Evolutionary conservation across 176 grass and related monocot genomes (phyloP), one percentile per base, ranked within the genome.

Genomic region (Eremochloa ophiuroides): DNA sequence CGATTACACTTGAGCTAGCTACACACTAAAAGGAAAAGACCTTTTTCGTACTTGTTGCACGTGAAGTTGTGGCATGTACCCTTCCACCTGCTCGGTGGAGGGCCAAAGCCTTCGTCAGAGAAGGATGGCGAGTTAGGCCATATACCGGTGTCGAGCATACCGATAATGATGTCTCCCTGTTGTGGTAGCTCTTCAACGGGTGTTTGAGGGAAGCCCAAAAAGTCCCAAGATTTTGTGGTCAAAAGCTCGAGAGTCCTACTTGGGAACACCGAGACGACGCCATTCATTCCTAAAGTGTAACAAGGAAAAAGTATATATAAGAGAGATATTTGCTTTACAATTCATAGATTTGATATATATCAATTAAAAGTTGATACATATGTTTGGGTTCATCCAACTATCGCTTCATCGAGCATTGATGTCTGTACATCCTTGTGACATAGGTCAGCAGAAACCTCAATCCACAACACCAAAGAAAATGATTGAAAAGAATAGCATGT

Each of bases 191-290:
- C 81, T 17, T 67, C 28, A 7, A 42, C 7, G 1, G 31, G 2
- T 0, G 63, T 22, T 13, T 38, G 6, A 28, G 81, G 63, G 35
- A 91, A 77, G 39, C 70, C 25, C 29, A 91, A 35, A 76, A 91
- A 87, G 26, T 91, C 89, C 89, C 89, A 91, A 20, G 89, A 91
- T 25, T 81, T 87, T 34, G 89, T 91, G 9, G 89, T 91, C 26
- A 73, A 64, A 12, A 12, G 75, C 11, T 72, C n/a, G 5, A 8
- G 41, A 0, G 13, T 84, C 22, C 6, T 84, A 46, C 85, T 91
- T 3, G 51, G 62, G 37, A 91, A 91, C 42, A 91, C 50, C 0
- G 89, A 91, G 6, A 87, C 85, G 0, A 87, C 38, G 0, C 81
- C 85, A 7, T 58, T 48, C 80, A 66, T 84, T 8, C 50, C 89